Base-by-base conservation (phyloP, 2,329 filamentous ascomycete species). In the Raffaelea deltoideospora region DNA sequence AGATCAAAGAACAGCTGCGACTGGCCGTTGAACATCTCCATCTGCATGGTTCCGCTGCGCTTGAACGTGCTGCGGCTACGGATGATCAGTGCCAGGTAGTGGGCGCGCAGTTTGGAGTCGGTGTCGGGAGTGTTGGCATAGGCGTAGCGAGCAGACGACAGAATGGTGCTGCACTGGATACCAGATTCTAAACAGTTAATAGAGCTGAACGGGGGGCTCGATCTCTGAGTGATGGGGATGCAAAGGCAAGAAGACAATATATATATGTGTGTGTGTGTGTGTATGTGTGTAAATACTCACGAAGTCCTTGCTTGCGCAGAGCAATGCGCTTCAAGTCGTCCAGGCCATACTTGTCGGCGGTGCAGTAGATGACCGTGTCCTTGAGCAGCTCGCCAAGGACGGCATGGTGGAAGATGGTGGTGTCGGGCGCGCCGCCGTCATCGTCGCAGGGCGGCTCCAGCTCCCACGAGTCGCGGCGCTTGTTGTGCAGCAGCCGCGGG, bases 81-180 rank as follows among this genome's bases (percentile, higher is more conserved):
- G 53, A 94, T 92, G 58, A 94, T 93, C 52, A 94, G 74, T 15
- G 87, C 85, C 27, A 94, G 75, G 49, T 93, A 95, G 58, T 94
- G 86, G 19, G 85, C 85, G 41, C 87, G 72, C 37, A 94, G 68
- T 58, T 87, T 87, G n/a, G 82, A 88, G 63, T 94, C 87, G 18
- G 68, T 82, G 53, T 93, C 84, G 3, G 86, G 84, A 0, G 87
- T 95, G 58, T 93, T 75, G 49, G 75, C 75, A 54, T 95, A 94
- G 17, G 86, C 86, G 50, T 82, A 94, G 35, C 86, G 76, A n/a
- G 87, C 87, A 33, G 82, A 90, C 1, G 80, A 67, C 18, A 94
- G 64, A 50, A 94, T 93, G 41, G 82, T 92, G 59, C 74, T 78
- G 59, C 80, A 85, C 49, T 85, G 78, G 37, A 92, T 83, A 36